These are phyloP conservation scores for Metschnikowia reukaufii DNA, from an alignment of 805 yeast genomes.

Conservation along the genomic window DNA sequence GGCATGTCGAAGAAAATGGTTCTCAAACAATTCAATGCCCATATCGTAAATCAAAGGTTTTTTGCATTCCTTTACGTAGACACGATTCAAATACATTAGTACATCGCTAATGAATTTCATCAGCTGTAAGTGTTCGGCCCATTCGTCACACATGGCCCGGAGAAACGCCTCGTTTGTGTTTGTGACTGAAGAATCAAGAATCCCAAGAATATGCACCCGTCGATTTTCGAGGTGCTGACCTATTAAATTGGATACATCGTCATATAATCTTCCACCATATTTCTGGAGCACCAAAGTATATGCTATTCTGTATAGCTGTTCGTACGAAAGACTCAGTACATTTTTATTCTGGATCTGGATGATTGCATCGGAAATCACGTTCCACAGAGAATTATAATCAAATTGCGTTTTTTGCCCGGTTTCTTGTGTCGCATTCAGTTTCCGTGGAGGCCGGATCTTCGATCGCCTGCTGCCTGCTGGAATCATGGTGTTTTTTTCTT, in stretches of 20 bases:
- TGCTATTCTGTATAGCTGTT: slow-evolving; percentile 76
- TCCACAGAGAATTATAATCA: slow-evolving; percentile 71
- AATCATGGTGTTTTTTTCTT: slow-evolving; percentile 11
- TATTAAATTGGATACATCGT: slow-evolving; percentile 53
- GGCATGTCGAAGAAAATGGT: slow-evolving; percentile 52
- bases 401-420: slow-evolving; percentile 32
- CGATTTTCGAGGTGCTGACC: slow-evolving; percentile 41
- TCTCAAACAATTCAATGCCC: slow-evolving; percentile 68
- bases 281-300: slow-evolving; percentile 74
- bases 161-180: slow-evolving; percentile 34
- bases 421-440: slow-evolving; percentile 28
- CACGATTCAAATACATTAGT: slow-evolving; percentile 82
- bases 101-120: slow-evolving; percentile 83
- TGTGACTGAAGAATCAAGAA: slow-evolving; percentile 16
- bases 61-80: slow-evolving; percentile 70
- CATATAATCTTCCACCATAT: slow-evolving; percentile 64
- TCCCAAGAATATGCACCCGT: slow-evolving; percentile 21
- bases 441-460: slow-evolving; percentile 67
- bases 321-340: slow-evolving; percentile 75
- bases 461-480: slow-evolving; percentile 45
- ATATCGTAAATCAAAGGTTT: slow-evolving; percentile 67
- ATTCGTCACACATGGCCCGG: slow-evolving; percentile 42
- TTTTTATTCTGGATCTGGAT: slow-evolving; percentile 67
- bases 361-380: slow-evolving; percentile 62
- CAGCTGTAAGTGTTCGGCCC: slow-evolving; percentile 71